A percentile compares a stretch with the other conserved stretches of the same genome.
phyloP scores from a whole-genome alignment of 108 stramenopile species.

The Cyclostephanos tholiformis region DNA sequence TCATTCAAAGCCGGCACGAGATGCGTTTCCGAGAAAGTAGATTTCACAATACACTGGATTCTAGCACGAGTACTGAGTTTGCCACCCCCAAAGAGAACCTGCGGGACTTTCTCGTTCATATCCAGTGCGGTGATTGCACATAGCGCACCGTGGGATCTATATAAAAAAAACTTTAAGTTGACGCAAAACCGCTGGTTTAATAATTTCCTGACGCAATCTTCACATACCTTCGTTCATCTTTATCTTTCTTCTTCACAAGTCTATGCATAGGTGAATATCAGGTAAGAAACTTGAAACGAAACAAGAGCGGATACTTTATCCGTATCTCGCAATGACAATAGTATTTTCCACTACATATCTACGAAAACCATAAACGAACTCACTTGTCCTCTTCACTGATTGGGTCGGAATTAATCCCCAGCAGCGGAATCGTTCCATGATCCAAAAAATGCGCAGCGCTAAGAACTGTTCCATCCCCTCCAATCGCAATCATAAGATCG shows the following conservation, averaged over 20 bases:
- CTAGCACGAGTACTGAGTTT: constrained; percentile 68
- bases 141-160: constrained; percentile 89
- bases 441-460: constrained; percentile 87
- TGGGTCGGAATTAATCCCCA: constrained; percentile 87
- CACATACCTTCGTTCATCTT: constrained; percentile 78
- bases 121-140: constrained; percentile 82
- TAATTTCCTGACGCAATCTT: not conserved
- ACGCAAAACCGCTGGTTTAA: not conserved
- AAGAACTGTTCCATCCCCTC: constrained; percentile 96
- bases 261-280: not conserved
- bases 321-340: too few species aligned
- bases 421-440: constrained; percentile 83
- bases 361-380: constrained; percentile 5
- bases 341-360: too few species aligned
- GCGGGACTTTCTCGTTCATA: constrained; percentile 74
- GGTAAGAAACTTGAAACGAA: not conserved
- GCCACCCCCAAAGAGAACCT: constrained; percentile 72
- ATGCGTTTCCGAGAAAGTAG: constrained; percentile 92
- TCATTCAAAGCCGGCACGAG: constrained; percentile 96
- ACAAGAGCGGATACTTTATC: not conserved
- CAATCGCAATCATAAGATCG: constrained; percentile 93
- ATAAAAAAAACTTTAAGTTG: not conserved
- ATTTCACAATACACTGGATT: constrained; percentile 89
- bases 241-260: constrained; percentile 69
- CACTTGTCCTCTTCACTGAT: constrained; percentile 58